A percentile compares a stretch with the other conserved stretches of the same genome.
Evolutionary conservation across 345 rosid genomes (phyloP).

Genomic region (Gossypium australe): DNA sequence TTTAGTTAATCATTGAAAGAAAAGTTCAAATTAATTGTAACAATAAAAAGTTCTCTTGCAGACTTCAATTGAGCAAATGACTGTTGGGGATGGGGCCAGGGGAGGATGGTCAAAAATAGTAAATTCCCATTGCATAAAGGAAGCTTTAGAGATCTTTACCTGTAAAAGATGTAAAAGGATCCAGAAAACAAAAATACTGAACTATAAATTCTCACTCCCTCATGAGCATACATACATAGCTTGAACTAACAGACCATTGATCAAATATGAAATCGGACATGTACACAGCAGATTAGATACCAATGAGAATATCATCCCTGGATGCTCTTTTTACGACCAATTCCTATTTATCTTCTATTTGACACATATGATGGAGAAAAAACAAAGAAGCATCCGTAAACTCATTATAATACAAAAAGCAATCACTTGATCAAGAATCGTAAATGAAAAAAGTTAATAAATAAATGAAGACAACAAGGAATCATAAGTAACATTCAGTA

Average conservation of each 20-base stretch:
- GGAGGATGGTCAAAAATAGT: background rate
- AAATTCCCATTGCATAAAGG: background rate
- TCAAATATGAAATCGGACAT: background rate
- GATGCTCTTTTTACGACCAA: background rate
- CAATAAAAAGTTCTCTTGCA: background rate
- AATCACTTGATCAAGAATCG: constrained; percentile 4
- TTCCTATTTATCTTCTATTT: background rate
- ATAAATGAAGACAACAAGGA: constrained; percentile 6
- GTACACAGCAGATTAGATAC: background rate
- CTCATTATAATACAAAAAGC: background rate
- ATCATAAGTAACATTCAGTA: background rate
- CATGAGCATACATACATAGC: background rate
- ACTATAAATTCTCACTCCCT: background rate
- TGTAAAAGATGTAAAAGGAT: background rate
- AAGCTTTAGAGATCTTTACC: background rate
- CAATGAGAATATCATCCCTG: background rate
- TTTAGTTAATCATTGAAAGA: background rate
- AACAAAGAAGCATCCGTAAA: background rate
- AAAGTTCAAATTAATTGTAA: background rate
- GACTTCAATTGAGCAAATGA: background rate
- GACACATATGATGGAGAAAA: background rate
- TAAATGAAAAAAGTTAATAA: background rate
- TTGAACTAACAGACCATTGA: background rate
- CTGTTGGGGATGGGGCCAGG: background rate
- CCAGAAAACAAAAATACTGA: background rate